These are phyloP conservation scores for Cyclanthera cordifolia DNA, from an alignment of 306 rosid species.

Conservation along the genomic window DNA sequence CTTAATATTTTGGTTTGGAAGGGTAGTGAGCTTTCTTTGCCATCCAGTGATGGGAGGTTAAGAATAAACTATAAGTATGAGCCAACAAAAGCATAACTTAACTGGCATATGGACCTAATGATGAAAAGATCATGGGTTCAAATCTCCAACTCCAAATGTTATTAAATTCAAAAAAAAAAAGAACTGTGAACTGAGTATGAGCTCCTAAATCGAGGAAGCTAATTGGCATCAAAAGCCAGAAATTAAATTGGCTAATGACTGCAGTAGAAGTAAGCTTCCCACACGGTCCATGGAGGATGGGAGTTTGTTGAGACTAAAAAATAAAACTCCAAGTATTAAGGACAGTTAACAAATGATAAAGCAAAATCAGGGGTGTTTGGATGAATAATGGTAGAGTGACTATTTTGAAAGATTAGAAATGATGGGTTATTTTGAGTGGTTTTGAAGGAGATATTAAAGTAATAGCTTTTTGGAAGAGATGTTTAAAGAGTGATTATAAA, in stretches of 20 bases:
- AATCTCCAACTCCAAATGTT: no score
- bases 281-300: not conserved
- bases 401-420: no score
- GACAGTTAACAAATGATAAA: not conserved
- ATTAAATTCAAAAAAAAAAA: no score
- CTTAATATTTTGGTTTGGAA: conserved; percentile 1
- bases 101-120: no score
- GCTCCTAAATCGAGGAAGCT: not conserved
- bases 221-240: conserved; percentile 2
- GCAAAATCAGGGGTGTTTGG: no score
- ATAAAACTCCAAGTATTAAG: not conserved
- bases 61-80: not conserved
- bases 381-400: no score
- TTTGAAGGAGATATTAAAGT: no score
- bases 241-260: not conserved
- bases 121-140: no score
- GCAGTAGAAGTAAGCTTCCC: not conserved
- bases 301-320: not conserved
- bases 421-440: no score
- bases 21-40: not conserved
- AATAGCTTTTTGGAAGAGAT: no score
- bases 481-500: no score
- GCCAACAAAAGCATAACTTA: no score
- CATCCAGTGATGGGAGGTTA: not conserved
- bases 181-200: not conserved